Conservation (phyloP, 495 filamentous ascomycete species). For the Neurospora sp. region DNA sequence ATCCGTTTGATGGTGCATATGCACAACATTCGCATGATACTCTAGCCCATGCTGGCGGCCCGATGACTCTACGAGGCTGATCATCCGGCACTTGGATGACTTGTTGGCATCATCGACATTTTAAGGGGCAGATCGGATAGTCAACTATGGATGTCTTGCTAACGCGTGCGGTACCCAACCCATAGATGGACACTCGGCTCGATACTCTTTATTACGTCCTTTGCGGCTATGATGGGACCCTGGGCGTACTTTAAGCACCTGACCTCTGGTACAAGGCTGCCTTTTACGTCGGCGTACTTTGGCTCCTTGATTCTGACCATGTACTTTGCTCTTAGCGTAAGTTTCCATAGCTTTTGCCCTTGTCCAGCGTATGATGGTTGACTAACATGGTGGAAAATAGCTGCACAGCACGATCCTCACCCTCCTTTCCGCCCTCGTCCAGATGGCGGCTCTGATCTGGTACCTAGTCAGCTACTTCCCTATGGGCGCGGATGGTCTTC, state of each 20-base stretch:
- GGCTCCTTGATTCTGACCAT: conserved; percentile 84
- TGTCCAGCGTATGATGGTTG: neutral
- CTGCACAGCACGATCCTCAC: conserved; percentile 73
- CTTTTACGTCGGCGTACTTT: conserved; percentile 96
- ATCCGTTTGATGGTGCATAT: conserved; percentile 3
- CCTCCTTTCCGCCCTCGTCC: conserved; percentile 69
- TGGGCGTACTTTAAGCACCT: conserved; percentile 73
- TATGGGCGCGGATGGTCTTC: conserved; percentile 82
- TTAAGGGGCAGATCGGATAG: neutral
- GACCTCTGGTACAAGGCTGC: conserved; percentile 71
- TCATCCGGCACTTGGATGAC: neutral
- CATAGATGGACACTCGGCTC: conserved; percentile 90
- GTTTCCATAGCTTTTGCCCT: conserved; percentile 26
- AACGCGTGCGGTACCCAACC: conserved; percentile 3
- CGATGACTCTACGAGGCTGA: conserved; percentile 10
- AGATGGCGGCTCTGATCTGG: conserved; percentile 77
- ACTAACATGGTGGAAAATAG: conserved; percentile 35
- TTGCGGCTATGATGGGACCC: conserved; percentile 89
- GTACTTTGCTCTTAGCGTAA: conserved; percentile 84
- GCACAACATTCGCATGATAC: conserved; percentile 7
- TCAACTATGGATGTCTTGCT: neutral
- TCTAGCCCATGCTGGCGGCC: neutral
- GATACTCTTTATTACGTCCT: conserved; percentile 80
- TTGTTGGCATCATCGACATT: conserved; percentile 1
- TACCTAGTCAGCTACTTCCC: conserved; percentile 97